Percentiles rank a stretch among this genome's conserved stretches.
Evolutionary conservation across 202 grass and related monocot species (phyloP).

Genomic region (Carex sylvatica): DNA sequence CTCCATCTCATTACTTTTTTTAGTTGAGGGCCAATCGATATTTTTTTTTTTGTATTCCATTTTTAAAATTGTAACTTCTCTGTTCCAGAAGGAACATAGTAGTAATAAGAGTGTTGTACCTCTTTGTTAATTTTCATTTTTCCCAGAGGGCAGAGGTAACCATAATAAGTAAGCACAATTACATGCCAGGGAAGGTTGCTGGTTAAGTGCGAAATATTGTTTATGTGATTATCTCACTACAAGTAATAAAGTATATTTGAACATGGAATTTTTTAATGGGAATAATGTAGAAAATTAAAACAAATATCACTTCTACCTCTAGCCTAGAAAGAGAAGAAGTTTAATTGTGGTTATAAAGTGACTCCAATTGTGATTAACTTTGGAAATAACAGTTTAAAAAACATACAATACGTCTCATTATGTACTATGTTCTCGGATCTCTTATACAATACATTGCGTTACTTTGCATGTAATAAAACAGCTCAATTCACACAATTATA

Average conservation of each 20-base stretch:
- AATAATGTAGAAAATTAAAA: neutral
- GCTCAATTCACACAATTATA: neutral
- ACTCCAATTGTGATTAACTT: neutral
- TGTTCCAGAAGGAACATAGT: neutral
- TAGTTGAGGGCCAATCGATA: neutral
- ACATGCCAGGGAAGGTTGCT: neutral
- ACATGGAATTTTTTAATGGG: neutral
- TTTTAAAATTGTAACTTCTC: neutral
- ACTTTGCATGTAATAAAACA: neutral
- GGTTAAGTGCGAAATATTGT: neutral
- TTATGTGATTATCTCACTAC: neutral
- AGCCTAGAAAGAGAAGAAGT: neutral
- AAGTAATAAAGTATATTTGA: neutral
- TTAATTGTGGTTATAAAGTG: neutral
- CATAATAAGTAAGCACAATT: neutral
- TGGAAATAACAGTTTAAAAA: neutral
- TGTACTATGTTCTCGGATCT: neutral
- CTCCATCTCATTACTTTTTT: slow-evolving; percentile 21
- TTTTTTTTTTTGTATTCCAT: slow-evolving; percentile 7
- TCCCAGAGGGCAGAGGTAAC: neutral
- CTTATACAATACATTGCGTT: neutral
- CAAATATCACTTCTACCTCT: neutral
- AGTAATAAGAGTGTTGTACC: slow-evolving; percentile 7
- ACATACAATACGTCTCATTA: neutral
- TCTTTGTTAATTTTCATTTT: neutral